These are phyloP conservation scores for Coemansia sp. DNA, from an alignment of 192 early-diverging fungal species.

Conservation along the genomic window DNA sequence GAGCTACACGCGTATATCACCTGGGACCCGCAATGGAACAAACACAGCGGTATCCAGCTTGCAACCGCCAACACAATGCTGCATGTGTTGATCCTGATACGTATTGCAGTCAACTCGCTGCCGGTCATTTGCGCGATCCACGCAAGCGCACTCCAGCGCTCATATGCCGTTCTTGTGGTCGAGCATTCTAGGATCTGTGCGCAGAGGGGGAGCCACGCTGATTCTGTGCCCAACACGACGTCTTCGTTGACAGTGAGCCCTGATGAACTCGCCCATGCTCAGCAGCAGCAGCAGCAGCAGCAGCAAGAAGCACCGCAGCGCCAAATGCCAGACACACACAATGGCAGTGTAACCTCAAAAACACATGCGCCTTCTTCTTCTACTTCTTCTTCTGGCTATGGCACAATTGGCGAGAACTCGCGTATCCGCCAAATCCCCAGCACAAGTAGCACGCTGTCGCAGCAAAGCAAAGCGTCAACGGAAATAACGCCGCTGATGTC, in stretches of 20 bases:
- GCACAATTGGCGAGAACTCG: constrained; percentile 11
- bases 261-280: not conserved
- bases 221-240: not conserved
- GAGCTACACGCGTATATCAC: constrained; percentile 49
- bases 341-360: not conserved
- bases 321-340: not conserved
- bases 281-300: not conserved
- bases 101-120: constrained; percentile 26
- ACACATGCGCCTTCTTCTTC: not conserved
- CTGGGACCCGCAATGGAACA: constrained; percentile 17
- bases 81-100: constrained; percentile 44
- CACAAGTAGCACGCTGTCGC: constrained; percentile 19
- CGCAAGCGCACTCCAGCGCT: constrained; percentile 16
- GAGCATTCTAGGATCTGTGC: not conserved
- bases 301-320: constrained; percentile 4
- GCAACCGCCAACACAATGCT: constrained; percentile 43
- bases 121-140: constrained; percentile 29
- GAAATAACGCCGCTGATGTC: constrained; percentile 34
- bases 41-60: constrained; percentile 3
- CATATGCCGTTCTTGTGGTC: constrained; percentile 1
- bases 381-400: constrained; percentile 14
- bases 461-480: constrained; percentile 11
- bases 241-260: not conserved
- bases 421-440: constrained; percentile 12
- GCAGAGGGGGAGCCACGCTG: not conserved